Evolutionary conservation across 257 asterid genomes (phyloP).

Genomic region (Solanum sitiens): DNA sequence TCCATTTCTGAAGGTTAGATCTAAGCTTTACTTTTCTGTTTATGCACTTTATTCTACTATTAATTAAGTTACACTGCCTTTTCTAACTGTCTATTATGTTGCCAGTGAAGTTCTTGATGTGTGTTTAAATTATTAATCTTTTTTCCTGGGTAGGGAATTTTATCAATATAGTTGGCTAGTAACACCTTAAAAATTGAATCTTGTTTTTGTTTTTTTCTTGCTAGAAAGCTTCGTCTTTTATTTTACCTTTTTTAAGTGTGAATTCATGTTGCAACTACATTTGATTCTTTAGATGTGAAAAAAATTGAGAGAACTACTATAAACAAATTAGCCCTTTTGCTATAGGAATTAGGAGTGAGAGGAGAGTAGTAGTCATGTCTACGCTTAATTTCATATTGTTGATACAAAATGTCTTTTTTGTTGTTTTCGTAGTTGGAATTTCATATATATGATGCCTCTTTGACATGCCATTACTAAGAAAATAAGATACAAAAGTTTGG

Average conservation of each 20-base stretch:
- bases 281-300: neutral
- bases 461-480: neutral
- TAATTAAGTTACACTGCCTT: neutral
- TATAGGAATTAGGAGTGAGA: neutral
- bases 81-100: neutral
- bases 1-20: slow-evolving; percentile 6
- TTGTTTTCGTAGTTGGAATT: neutral
- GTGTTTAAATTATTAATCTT: neutral
- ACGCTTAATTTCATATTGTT: neutral
- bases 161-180: neutral
- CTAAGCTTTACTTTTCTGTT: neutral
- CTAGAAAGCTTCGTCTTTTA: neutral
- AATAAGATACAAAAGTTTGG: neutral
- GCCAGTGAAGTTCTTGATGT: neutral
- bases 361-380: neutral
- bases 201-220: neutral
- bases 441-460: neutral
- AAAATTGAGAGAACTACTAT: neutral
- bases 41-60: neutral
- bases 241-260: neutral
- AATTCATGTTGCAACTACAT: neutral
- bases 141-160: neutral
- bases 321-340: neutral
- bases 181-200: neutral
- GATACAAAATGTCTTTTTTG: neutral